These are phyloP conservation scores for Echria macrotheca DNA, from an alignment of 495 filamentous ascomycete genomes.

Conservation along the genomic window DNA sequence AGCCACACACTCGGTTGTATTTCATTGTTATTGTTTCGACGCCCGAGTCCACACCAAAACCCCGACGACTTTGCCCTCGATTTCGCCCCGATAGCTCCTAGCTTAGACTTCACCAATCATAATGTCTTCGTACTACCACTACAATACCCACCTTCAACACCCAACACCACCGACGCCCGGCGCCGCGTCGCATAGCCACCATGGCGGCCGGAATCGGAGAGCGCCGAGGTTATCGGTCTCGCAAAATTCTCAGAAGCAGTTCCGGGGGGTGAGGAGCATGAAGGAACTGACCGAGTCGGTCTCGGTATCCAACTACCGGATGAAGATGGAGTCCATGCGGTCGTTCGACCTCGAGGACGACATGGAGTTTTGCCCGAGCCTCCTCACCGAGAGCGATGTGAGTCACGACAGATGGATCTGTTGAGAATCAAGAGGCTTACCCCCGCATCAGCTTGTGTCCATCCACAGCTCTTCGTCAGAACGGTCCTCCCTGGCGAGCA, in stretches of 20 bases:
- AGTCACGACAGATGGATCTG: constrained; percentile 35
- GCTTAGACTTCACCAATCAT: constrained; percentile 26
- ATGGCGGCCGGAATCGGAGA: constrained; percentile 80
- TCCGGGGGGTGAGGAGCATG: constrained; percentile 74
- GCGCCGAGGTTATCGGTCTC: constrained; percentile 74
- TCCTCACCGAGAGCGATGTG: constrained; percentile 96
- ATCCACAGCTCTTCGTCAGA: constrained; percentile 88
- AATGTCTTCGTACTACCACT: constrained; percentile 76
- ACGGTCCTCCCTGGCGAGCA: constrained; percentile 88
- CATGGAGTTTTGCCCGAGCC: constrained; percentile 88
- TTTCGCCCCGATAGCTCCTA: constrained; percentile 10
- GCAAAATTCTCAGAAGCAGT: constrained; percentile 80
- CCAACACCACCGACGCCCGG: constrained; percentile 51
- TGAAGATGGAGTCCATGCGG: constrained; percentile 81
- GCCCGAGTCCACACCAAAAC: constrained; percentile 9
- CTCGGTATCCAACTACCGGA: constrained; percentile 68
- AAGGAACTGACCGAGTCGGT: constrained; percentile 81
- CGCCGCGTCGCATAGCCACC: constrained; percentile 62
- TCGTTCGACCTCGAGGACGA: constrained; percentile 98
- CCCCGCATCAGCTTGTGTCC: constrained; percentile 61
- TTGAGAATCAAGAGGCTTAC: constrained; percentile 16
- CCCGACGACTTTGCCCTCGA: too few species aligned
- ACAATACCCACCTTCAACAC: constrained; percentile 60
- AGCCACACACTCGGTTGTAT: constrained; percentile 11
- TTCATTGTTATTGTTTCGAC: constrained; percentile 33